Conservation (phyloP, 2,329 filamentous ascomycete genomes). For the Paraphoma chrysanthemicola region DNA sequence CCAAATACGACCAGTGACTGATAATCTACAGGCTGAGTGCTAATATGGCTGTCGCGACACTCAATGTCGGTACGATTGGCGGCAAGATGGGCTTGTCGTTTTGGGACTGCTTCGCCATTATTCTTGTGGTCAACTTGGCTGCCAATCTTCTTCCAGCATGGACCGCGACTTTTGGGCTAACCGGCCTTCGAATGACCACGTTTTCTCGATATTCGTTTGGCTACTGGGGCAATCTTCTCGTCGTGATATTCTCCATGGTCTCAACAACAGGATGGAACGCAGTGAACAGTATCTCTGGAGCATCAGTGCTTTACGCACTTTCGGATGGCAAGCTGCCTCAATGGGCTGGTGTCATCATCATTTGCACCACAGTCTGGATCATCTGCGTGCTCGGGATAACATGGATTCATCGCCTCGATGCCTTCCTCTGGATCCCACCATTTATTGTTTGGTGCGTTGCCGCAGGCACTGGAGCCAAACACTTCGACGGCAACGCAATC, state of each 20-base stretch:
- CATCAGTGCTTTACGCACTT: slow-evolving; percentile 43
- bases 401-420: slow-evolving; percentile 49
- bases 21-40: slow-evolving; percentile 39
- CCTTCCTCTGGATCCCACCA: slow-evolving; percentile 47
- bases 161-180: slow-evolving; percentile 42
- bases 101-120: slow-evolving; percentile 49
- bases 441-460: slow-evolving; percentile 49
- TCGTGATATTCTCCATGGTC: slow-evolving; percentile 48
- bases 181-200: slow-evolving; percentile 47
- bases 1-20: neutral
- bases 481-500: slow-evolving; percentile 36
- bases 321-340: slow-evolving; percentile 46
- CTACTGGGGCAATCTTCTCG: slow-evolving; percentile 48
- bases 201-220: slow-evolving; percentile 49
- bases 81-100: slow-evolving; percentile 43
- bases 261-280: slow-evolving; percentile 50
- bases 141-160: slow-evolving; percentile 37
- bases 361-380: slow-evolving; percentile 47
- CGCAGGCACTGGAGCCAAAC: slow-evolving; percentile 45
- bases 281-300: slow-evolving; percentile 49
- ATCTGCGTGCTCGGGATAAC: slow-evolving; percentile 48
- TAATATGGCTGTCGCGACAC: slow-evolving; percentile 48
- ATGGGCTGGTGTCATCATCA: slow-evolving; percentile 49
- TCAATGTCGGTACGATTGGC: slow-evolving; percentile 43
- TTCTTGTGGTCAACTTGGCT: slow-evolving; percentile 42